Evolutionary conservation across 2,329 filamentous ascomycete genomes (phyloP), one percentile per base, ranked within the genome.

Genomic region (Trichoderma brevicompactum): DNA sequence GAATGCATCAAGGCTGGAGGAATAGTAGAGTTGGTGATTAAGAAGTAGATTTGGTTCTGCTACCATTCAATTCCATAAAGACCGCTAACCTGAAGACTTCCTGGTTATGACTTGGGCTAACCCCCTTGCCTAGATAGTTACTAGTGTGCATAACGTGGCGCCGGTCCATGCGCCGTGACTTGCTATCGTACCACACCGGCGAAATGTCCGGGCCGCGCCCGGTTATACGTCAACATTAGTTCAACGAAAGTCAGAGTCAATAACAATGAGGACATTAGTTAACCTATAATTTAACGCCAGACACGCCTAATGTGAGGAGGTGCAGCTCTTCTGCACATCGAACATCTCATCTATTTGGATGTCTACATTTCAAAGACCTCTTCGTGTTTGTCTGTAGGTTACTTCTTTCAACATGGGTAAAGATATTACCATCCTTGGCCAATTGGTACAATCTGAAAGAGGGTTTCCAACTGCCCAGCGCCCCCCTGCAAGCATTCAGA

Each of bases 121-220:
- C 23, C 48, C 48, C 15, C 13, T 36, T 34, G 19, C 28, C 41
- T 44, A 44, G 15, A 17, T 44, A 17, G 13, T 44, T 34, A 34
- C 28, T 34, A 52, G 34, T 13, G 13, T 28, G 48, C 48, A 52
- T 36, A 34, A 28, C 15, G 28, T 49, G 12, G 48, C 48, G 48
- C 48, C 23, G 28, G 23, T 52, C 48, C 48, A n/a, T 52, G 48
- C 17, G 48, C 1, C 6, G 28, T 10, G 34, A n/a, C 41, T 44
- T 17, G 41, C 8, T 8, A 7, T 52, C 15, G 12, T 17, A 36
- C 28, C 34, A 15, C 15, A 50, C 48, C 48, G 48, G 48, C n/a
- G 48, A 52, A 52, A 52, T 17, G n/a, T 52, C 48, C 48, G 48
- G 48, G 48, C 48, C 48, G 48, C 48, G 48, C n/a, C 48, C 48